Evolutionary conservation across 176 grass and related monocot species (phyloP), one percentile per base, ranked within the genome.

Genomic region (Dactylis glomerata): DNA sequence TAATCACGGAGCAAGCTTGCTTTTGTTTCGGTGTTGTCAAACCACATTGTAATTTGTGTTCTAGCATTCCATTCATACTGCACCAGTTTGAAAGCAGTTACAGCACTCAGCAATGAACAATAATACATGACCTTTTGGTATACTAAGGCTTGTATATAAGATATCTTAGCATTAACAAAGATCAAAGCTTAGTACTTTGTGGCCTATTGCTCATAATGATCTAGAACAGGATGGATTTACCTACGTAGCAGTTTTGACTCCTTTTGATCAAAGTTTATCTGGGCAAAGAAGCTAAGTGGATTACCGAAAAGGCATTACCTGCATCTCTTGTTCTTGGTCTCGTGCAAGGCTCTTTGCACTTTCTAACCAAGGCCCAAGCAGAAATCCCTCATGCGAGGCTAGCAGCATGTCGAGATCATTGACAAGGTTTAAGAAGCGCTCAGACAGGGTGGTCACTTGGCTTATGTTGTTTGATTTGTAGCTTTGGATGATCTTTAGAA

Each of bases 51-150:
- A 68, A 97, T 86, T 82, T 97, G 92, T 66, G 92, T 97, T 85
- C 94, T 90, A 40, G 94, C 92, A 90, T 97, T 97, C 94, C 94
- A 97, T 82, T 97, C 94, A 80, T 92, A 94, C 92, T 97, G 90
- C 89, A 97, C 13, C 0, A 5, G 30, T 61, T 64, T 75, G 47
- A 79, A 47, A 59, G 15, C 61, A 65, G 5, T 24, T 45, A 45
- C 22, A n/a, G 5, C 28, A 5, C n/a, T 82, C 47, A 85, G 26
- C 28, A 78, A 73, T 23, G 51, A 85, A 1, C 12, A 80, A 73
- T 56, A n/a, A 50, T 41, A n/a, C 0, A 63, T 2, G 19, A 69
- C 10, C 24, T 77, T 77, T 34, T 32, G 24, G 16, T 49, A 88
- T 5, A 30, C 19, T 30, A 68, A 72, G 17, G n/a, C 56, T 69